A percentile compares a stretch with the other conserved stretches of the same genome.
Conservation (phyloP, 495 filamentous ascomycete genomes). For the Terfezia claveryi region DNA sequence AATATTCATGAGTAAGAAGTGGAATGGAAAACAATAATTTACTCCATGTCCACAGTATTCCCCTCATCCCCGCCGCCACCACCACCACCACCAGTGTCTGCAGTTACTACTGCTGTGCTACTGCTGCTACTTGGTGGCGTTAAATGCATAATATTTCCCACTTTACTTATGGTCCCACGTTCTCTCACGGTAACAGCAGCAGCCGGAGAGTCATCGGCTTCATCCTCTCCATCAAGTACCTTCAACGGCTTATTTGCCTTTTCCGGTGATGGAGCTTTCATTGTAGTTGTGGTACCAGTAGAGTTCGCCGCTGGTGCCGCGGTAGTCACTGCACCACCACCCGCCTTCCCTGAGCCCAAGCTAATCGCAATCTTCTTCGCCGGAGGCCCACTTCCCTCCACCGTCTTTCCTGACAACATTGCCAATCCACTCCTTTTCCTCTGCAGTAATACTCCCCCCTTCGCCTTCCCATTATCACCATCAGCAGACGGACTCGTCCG, state of each 20-base stretch:
- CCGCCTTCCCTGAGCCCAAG: conserved; percentile 2
- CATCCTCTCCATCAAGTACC: neutral
- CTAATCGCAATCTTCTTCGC: conserved; percentile 22
- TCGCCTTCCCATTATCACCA: conserved; percentile 17
- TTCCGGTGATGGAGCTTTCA: neutral
- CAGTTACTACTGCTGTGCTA: conserved; percentile 7
- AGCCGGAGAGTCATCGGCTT: neutral
- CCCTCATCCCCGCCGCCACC: conserved; percentile 21
- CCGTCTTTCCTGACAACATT: conserved; percentile 20
- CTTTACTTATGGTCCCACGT: neutral
- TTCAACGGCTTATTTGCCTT: too few relatives aligned
- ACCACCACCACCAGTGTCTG: conserved; percentile 5
- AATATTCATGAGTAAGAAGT: conserved; percentile 8
- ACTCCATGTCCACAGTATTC: conserved; percentile 21
- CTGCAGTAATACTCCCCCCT: neutral
- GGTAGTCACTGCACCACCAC: neutral
- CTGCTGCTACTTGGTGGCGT: conserved; percentile 13
- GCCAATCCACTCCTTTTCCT: conserved; percentile 20
- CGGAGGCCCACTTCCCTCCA: neutral
- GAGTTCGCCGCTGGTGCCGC: neutral
- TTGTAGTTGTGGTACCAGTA: neutral
- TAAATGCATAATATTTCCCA: neutral
- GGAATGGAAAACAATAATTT: conserved; percentile 9
- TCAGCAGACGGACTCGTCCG: neutral
- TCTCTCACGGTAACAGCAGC: neutral